A percentile compares a stretch with the other conserved stretches of the same genome.
Evolutionary conservation across 257 asterid species (phyloP).

Genomic region (Solanum verrucosum): DNA sequence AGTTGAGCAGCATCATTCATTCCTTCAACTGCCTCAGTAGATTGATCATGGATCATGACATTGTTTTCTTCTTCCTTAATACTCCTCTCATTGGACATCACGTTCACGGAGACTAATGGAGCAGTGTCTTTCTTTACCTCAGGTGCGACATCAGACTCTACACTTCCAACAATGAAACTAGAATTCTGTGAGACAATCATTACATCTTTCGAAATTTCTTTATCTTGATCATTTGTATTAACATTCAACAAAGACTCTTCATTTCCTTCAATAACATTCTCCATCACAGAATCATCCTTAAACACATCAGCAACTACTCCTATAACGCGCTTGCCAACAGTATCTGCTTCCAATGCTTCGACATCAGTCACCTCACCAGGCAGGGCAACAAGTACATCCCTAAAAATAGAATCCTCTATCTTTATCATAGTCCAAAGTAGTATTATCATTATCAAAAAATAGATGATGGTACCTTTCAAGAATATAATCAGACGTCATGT

Average conservation of each 20-base stretch:
- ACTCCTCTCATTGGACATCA: background rate
- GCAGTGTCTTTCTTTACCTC: background rate
- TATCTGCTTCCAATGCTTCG: background rate
- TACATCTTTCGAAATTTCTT: background rate
- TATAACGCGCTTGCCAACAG: background rate
- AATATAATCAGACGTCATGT: accelerated
- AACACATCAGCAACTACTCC: background rate
- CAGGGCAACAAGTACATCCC: background rate
- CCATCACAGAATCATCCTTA: background rate
- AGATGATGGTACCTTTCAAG: background rate
- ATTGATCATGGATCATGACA: background rate
- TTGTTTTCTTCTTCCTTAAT: background rate
- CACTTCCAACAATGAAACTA: background rate
- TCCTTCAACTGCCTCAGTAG: background rate
- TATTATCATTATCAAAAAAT: background rate
- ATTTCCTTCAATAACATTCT: background rate
- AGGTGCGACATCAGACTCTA: background rate
- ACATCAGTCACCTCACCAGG: background rate
- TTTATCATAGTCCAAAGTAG: background rate
- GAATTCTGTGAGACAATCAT: background rate
- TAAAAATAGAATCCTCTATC: background rate
- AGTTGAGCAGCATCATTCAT: background rate
- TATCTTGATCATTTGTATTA: background rate
- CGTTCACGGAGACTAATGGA: background rate
- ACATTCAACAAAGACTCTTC: background rate